These are phyloP conservation scores for Volvox africanus DNA, from an alignment of 139 green algal genomes.

Conservation along the genomic window DNA sequence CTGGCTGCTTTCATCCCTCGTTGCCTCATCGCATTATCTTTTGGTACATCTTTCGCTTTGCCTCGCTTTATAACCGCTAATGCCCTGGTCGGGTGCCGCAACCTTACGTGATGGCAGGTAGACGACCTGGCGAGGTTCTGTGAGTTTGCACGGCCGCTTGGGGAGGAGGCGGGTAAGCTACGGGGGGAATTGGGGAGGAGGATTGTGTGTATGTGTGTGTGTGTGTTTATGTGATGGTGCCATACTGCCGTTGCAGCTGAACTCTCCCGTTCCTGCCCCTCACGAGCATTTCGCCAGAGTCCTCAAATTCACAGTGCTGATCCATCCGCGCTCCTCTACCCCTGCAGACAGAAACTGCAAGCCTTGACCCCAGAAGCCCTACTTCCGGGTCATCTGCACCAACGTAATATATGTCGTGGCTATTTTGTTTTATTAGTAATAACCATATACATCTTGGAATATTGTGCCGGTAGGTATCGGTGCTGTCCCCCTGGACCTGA, in stretches of 20 bases:
- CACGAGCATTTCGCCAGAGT: too few species aligned
- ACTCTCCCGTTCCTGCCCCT: background rate
- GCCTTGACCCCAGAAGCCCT: background rate
- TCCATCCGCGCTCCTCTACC: too few species aligned
- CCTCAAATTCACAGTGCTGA: background rate
- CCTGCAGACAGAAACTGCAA: background rate
- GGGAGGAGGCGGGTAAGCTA: conserved; percentile 46
- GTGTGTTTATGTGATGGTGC: background rate
- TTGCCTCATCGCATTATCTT: too few species aligned
- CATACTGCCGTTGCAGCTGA: background rate
- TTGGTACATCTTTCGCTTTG: too few species aligned
- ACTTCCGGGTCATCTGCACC: background rate
- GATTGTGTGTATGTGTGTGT: background rate
- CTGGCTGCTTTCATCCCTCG: too few species aligned
- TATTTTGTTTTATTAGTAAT: background rate
- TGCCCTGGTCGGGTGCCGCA: too few species aligned
- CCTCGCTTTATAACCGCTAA: background rate
- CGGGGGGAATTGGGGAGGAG: background rate
- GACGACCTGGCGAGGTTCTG: conserved; percentile 91
- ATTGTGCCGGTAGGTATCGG: background rate
- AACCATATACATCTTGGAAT: background rate
- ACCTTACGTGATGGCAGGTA: conserved; percentile 50
- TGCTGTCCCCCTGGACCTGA: conserved; percentile 54
- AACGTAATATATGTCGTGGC: background rate
- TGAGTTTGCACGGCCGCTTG: conserved; percentile 90